Percentiles rank a stretch among this genome's conserved stretches.
Evolutionary conservation across 1,284 basidiomycete species (phyloP).

Genomic region (Vanrija sp.): DNA sequence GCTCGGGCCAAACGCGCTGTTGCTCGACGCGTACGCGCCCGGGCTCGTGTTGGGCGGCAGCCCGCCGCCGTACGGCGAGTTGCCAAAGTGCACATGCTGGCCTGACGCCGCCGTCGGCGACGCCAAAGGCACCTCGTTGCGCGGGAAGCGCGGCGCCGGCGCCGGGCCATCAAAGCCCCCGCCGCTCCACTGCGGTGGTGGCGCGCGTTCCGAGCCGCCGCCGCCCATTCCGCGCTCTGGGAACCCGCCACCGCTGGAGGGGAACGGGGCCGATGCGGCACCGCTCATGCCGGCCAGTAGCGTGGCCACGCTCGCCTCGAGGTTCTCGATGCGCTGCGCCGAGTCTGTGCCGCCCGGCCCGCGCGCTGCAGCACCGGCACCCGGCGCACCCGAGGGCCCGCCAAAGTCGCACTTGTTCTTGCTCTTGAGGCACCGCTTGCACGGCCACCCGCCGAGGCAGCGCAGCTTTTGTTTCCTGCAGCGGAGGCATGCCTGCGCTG

Average conservation of each 20-base stretch:
- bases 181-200: too few species aligned
- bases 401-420: conserved; percentile 30
- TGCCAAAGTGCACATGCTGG: background rate
- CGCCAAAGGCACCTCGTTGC: background rate
- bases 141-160: background rate
- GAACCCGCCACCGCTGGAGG: conserved; percentile 4
- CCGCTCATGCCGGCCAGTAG: conserved; percentile 24
- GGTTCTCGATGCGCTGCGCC: conserved; percentile 21
- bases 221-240: background rate
- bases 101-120: background rate
- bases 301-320: conserved; percentile 30
- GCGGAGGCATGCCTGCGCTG: conserved; percentile 30
- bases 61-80: background rate
- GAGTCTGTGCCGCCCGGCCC: conserved; percentile 2
- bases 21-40: too few species aligned
- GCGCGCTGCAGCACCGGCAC: background rate
- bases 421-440: conserved; percentile 24
- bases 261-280: conserved; percentile 15
- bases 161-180: too few species aligned
- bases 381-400: conserved; percentile 4
- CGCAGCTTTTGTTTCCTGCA: conserved; percentile 32
- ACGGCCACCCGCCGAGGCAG: conserved; percentile 33
- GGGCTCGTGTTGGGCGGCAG: conserved; percentile 2
- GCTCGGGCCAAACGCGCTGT: background rate
- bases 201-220: too few species aligned